A percentile compares a stretch with the other conserved stretches of the same genome.
These are phyloP conservation scores for Platanthera guangdongensis DNA, from an alignment of 106 monocot genomes.

Conservation along the genomic window DNA sequence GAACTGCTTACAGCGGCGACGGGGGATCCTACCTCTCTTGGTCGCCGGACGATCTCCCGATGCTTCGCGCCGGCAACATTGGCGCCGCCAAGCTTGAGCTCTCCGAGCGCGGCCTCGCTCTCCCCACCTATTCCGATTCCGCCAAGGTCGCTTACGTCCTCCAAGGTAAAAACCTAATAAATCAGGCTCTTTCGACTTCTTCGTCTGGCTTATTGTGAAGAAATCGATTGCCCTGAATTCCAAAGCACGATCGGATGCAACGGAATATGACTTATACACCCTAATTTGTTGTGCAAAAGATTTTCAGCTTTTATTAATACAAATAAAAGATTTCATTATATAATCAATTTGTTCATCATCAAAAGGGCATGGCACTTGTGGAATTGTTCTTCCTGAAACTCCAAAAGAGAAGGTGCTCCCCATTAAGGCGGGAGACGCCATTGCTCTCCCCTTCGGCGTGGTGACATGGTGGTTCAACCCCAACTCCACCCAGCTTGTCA, in stretches of 20 bases:
- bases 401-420: constrained; percentile 64
- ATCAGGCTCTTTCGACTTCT: no score
- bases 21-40: constrained; percentile 61
- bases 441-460: constrained; percentile 80
- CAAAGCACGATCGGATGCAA: no score
- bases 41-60: constrained; percentile 55
- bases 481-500: constrained; percentile 34
- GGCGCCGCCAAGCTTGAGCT: constrained; percentile 70
- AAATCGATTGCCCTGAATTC: no score
- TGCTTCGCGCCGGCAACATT: constrained; percentile 55
- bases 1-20: constrained; percentile 43
- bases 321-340: neutral
- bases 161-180: constrained; percentile 33
- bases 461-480: constrained; percentile 93
- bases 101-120: constrained; percentile 52
- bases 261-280: no score
- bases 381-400: constrained; percentile 64
- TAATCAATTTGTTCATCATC: neutral
- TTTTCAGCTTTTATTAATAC: no score
- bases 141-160: constrained; percentile 86
- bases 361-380: constrained; percentile 61
- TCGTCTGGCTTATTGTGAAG: no score
- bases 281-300: no score
- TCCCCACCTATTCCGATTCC: constrained; percentile 77
- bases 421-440: constrained; percentile 59